A percentile compares a stretch with the other conserved stretches of the same genome.
phyloP scores from a whole-genome alignment of 169 alveolate species.

The Plasmodium inui region DNA sequence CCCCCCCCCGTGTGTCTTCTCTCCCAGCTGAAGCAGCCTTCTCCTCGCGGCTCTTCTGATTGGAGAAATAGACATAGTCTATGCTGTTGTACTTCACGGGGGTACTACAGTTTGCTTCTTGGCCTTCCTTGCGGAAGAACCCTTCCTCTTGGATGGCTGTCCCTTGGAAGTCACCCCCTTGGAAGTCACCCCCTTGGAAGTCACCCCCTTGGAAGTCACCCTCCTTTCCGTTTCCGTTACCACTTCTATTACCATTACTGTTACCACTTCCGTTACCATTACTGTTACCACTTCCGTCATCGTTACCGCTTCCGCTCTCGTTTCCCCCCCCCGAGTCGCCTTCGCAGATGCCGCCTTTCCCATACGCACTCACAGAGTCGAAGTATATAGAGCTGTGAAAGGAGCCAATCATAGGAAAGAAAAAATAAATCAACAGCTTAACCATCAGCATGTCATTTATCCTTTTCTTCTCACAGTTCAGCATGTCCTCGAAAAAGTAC shows the following conservation, averaged over 20 bases:
- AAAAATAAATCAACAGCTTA: constrained; percentile 39
- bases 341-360: neutral
- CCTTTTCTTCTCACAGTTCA: constrained; percentile 36
- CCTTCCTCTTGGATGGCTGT: neutral
- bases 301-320: neutral
- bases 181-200: neutral
- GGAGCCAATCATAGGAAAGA: constrained; percentile 43
- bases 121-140: neutral
- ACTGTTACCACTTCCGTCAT: no score
- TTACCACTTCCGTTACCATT: no score
- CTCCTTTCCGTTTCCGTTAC: no score
- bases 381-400: constrained; percentile 47
- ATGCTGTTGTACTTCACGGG: constrained; percentile 2
- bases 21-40: neutral
- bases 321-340: neutral
- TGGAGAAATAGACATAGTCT: constrained; percentile 46
- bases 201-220: neutral
- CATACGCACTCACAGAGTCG: neutral
- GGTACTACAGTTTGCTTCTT: neutral
- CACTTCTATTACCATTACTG: no score
- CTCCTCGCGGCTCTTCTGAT: neutral
- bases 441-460: constrained; percentile 58
- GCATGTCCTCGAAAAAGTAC: constrained; percentile 63
- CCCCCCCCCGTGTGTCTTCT: neutral
- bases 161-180: neutral